Conservation (phyloP, 345 rosid species). For the Acer saccharum region DNA sequence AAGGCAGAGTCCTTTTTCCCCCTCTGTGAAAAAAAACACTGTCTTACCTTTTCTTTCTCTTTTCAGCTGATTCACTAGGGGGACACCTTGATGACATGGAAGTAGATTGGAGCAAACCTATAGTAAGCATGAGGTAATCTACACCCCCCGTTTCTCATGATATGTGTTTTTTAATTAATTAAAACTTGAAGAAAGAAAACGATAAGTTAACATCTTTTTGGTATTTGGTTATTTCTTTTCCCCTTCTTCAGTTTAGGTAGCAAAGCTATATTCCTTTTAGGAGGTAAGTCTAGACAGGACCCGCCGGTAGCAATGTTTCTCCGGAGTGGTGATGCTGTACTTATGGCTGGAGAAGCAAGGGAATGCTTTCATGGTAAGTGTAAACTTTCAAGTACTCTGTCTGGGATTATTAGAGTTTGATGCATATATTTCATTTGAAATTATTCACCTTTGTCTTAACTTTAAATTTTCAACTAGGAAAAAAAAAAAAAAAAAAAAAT, state of each 20-base stretch:
- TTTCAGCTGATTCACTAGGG: slow-evolving; percentile 86
- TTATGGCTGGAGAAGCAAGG: slow-evolving; percentile 95
- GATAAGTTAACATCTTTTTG: not conserved
- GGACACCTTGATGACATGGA: slow-evolving; percentile 99
- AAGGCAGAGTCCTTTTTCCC: not conserved
- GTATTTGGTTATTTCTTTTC: slow-evolving; percentile 4
- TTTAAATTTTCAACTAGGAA: not conserved
- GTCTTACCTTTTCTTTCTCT: not conserved
- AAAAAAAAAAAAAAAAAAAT: too few relatives aligned
- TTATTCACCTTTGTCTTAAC: not conserved
- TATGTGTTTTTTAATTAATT: too few relatives aligned
- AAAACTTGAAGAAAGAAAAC: not conserved
- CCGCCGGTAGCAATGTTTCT: slow-evolving; percentile 86
- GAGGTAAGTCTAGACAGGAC: slow-evolving; percentile 82
- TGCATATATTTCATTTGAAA: not conserved
- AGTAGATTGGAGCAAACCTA: slow-evolving; percentile 93
- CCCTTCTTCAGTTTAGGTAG: slow-evolving; percentile 72
- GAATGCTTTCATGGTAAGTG: slow-evolving; percentile 86
- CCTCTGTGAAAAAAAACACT: not conserved
- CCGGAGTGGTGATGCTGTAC: slow-evolving; percentile 89
- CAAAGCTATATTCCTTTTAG: slow-evolving; percentile 93
- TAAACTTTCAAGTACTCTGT: too few relatives aligned
- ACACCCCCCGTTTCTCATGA: too few relatives aligned
- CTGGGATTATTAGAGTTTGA: not conserved
- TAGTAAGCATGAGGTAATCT: slow-evolving; percentile 88